Base-by-base conservation (phyloP, 768 basidiomycete species). In the Leucogyrophana mollusca region DNA sequence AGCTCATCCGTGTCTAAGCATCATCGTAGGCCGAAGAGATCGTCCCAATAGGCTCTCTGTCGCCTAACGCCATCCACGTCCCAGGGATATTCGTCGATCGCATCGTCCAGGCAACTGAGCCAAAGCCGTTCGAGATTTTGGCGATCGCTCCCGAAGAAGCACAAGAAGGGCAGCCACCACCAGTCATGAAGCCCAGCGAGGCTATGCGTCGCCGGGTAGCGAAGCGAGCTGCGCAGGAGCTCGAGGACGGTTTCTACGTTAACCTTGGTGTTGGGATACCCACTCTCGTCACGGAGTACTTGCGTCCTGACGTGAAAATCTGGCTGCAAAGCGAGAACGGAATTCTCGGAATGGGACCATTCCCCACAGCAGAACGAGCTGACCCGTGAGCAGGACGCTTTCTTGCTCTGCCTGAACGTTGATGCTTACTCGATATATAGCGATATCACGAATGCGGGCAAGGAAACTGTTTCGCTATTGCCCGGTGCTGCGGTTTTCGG, bases 271-370 rank as follows among this genome's bases (percentile, higher is more conserved):
- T 91, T 54, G 88, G 88, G 14, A 91, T 90, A 79, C 88, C 88
- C 14, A 91, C 87, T 5, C 76, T 91, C 8, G 87, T 89, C 21
- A 85, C 88, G 1, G 85, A 87, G 54, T 79, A 82, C 64, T 65
- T 90, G 35, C 77, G 77, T 44, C 72, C 78, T 39, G 82, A 79
- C 37, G 78, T 88, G 13, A 77, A 74, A 42, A 87, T 91, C 17
- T 89, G 86, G 85, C 58, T 88, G 62, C 87, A 91, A 63, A 88
- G 85, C 62, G 88, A 91, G 71, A 91, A 91, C 54, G 88, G 88
- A 27, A 85, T 91, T 52, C 69, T 91, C 46, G 87, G 87, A 40
- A 85, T 85, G 85, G 84, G 84, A 2, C 88, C 88, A 10, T 88
- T 88, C 55, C 88, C 88, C 11, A 85, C 84, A 4, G 71, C 79